Evolutionary conservation across 306 rosid species (phyloP), one percentile per base, ranked within the genome.

Genomic region (Spatholobus suberectus): DNA sequence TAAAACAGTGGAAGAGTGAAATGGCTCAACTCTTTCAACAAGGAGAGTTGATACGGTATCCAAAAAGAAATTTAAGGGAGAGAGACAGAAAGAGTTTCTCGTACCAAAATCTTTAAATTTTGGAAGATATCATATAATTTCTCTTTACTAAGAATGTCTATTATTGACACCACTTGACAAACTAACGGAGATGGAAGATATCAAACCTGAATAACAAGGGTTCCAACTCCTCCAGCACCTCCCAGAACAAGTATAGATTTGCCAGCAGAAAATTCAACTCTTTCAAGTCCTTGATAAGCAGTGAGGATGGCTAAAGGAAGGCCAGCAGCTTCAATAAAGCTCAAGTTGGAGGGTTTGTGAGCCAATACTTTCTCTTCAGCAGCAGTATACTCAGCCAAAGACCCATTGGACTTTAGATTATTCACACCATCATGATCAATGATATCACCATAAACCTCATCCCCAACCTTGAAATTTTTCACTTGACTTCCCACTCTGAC

Each of bases 151-250:
- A n/a, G n/a, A n/a, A n/a, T n/a, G n/a, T n/a, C n/a, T n/a, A n/a
- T n/a, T n/a, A n/a, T n/a, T n/a, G n/a, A n/a, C n/a, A n/a, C n/a
- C n/a, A n/a, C n/a, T n/a, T n/a, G n/a, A n/a, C n/a, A n/a, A n/a
- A n/a, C n/a, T n/a, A n/a, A n/a, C n/a, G n/a, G n/a, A n/a, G n/a
- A n/a, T n/a, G n/a, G n/a, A n/a, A n/a, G n/a, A n/a, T n/a, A 14
- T 23, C 23, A 71, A 47, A 73, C 77, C 77, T 73, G 77, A 73
- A 73, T 73, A 32, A n/a, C 63, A 51, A 29, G 32, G 20, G 87
- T 73, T 74, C 96, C 96, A 32, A 90, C 91, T 63, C 94, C 96
- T 6, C 94, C 94, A n/a, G 90, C 91, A 44, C 93, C 96, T 13
- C 93, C 92, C 4, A 91, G 79, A 81, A 91, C 90, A 71, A 90